Evolutionary conservation across 148 eudicot species (phyloP).

Genomic region (Camellia japonica): DNA sequence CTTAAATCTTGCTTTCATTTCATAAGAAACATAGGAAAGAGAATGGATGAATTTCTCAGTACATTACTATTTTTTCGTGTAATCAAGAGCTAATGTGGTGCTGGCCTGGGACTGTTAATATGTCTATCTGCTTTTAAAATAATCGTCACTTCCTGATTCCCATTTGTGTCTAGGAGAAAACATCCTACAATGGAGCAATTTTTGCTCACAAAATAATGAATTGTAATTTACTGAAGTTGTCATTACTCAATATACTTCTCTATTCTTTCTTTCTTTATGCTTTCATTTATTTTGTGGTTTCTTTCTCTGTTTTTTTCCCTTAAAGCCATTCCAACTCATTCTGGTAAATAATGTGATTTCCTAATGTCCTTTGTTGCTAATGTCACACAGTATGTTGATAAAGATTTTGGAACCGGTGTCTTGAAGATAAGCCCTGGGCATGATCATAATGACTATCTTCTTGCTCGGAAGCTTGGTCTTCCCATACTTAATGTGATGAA

Average conservation of each 20-base stretch:
- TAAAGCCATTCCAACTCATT: neutral
- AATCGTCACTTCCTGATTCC: neutral
- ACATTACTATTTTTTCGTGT: neutral
- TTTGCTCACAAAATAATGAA: neutral
- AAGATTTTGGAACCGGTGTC: conserved; percentile 96
- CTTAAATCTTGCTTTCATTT: neutral
- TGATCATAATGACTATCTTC: conserved; percentile 96
- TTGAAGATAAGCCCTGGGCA: conserved; percentile 98
- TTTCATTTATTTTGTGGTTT: neutral
- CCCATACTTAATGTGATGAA: conserved; percentile 95
- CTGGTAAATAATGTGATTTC: conserved; percentile 1
- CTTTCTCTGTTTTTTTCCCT: neutral
- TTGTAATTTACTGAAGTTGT: neutral
- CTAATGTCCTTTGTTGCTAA: conserved; percentile 8
- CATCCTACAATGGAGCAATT: neutral
- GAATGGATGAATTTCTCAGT: conserved; percentile 3
- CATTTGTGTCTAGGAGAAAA: neutral
- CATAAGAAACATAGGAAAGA: neutral
- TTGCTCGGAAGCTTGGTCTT: conserved; percentile 94
- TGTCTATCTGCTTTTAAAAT: neutral
- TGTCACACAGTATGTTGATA: conserved; percentile 77
- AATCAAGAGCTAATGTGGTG: neutral
- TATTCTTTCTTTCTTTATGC: neutral
- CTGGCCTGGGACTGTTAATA: neutral
- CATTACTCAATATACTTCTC: neutral